Evolutionary conservation across 139 green algal species (phyloP), one percentile per base, ranked within the genome.

Genomic region (Zygnema cylindricum): DNA sequence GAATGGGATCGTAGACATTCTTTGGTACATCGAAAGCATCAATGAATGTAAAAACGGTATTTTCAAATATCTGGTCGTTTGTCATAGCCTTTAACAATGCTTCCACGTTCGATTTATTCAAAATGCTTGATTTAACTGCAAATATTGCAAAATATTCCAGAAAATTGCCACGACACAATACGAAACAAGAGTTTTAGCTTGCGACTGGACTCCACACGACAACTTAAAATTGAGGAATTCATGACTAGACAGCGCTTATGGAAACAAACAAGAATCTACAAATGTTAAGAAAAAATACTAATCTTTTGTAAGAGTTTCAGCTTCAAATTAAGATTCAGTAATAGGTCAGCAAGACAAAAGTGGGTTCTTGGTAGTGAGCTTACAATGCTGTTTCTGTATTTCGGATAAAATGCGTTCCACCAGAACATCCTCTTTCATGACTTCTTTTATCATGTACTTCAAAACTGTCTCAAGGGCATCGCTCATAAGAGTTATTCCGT

Each of bases 11-110:
- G 25, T 84, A 84, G 2, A 55, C 2, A 57, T 84, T 84, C 25
- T 54, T 49, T 54, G 77, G 77, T 33, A 84, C 55, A 49, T 84
- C 32, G 25, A 84, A 84, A 22, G 77, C 77, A 33, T 84, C 77
- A 42, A 84, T 84, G 77, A 84, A 79, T 3, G 7, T 41, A 41
- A 79, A 54, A 7, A 16, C 71, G 21, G 3, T 41, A 25, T 3
- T 43, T 54, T 43, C 71, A 3, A 25, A 7, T 25, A 11, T 79
- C 71, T 3, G 71, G 11, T 3, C 71, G 11, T 43, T 43, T 79
- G 71, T 25, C 11, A 16, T 3, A 41, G 71, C 36, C 36, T 16
- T 16, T 25, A 79, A 23, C 36, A 43, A 11, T 11, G 71, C 71
- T 16, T 79, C 71, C 11, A 79, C 21, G 11, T 54, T 16, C 3